Base-by-base conservation (phyloP, 768 basidiomycete species). In the Xerocomus potaroensis region DNA sequence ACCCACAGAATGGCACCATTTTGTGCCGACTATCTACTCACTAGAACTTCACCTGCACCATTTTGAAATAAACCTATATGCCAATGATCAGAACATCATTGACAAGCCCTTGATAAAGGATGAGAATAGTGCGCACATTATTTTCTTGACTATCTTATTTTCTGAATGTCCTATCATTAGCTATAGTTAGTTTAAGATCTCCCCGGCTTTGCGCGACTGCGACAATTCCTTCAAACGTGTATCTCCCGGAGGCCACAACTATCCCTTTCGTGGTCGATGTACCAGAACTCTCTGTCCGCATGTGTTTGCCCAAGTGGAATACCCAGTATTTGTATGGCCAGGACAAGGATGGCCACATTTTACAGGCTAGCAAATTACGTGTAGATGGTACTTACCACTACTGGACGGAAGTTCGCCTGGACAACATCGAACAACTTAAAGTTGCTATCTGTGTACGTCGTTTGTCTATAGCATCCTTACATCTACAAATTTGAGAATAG, bases 51-150 rank as follows among this genome's bases (percentile, higher is more conserved):
- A 81, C 46, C 65, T 97, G 48, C 74, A 83, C 60, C 81, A 91
- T 57, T 94, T 83, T 65, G 76, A 80, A 48, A 61, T 95, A 41
- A 85, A 87, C 55, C 62, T 89, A 21, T 94, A 90, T 60, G 81
- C 89, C 42, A 98, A 98, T 60, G 95, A 98, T 65, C 91, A 92
- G 60, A 98, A 98, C 60, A 91, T 98, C 60, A 88, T 98, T 41
- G 91, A 96, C 70, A 88, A 87, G 50, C 91, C 93, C 3, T 69
- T 84, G 27, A 71, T 83, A 47, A 71, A 69, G 46, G 86, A 91
- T n/a, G 87, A 91, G 56, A 97, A 98, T 62, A 83, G 92, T 92
- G 57, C 45, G 66, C 53, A 30, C 15, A 33, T 22, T 11, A 27
- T 37, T 14, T 33, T 41, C 11, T 37, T 22, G 19, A n/a, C 4